Evolutionary conservation across 2,329 filamentous ascomycete genomes (phyloP).

Genomic region (Simplicillium aogashimaense): DNA sequence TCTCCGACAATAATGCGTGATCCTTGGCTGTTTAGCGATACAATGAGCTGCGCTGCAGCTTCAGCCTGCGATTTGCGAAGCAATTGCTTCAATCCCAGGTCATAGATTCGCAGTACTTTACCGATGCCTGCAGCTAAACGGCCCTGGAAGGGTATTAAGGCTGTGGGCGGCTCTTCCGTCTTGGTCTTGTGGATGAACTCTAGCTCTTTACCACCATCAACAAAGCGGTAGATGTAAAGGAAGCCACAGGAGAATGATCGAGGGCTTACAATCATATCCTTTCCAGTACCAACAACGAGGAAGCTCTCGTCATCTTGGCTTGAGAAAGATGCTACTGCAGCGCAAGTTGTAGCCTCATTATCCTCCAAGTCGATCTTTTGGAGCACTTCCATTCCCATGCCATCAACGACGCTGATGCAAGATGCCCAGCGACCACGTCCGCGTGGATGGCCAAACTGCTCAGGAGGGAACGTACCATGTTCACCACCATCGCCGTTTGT

Average conservation of each 20-base stretch:
- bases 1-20: slow-evolving; percentile 88
- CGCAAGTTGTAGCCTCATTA: slow-evolving; percentile 86
- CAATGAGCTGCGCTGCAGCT: slow-evolving; percentile 72
- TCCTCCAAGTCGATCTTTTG: slow-evolving; percentile 74
- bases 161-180: slow-evolving; percentile 78
- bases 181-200: slow-evolving; percentile 97
- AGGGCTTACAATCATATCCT: slow-evolving; percentile 75
- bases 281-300: slow-evolving; percentile 87
- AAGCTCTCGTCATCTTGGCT: slow-evolving; percentile 85
- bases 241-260: slow-evolving; percentile 69
- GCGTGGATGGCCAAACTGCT: slow-evolving; percentile 82
- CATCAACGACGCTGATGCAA: slow-evolving; percentile 87
- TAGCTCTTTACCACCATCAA: slow-evolving; percentile 75
- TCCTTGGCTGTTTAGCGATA: slow-evolving; percentile 80
- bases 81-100: slow-evolving; percentile 85
- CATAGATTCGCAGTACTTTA: slow-evolving; percentile 74
- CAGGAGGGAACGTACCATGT: slow-evolving; percentile 50
- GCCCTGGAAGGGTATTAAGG: slow-evolving; percentile 89
- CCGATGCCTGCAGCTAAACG: slow-evolving; percentile 80
- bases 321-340: slow-evolving; percentile 74
- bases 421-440: slow-evolving; percentile 87
- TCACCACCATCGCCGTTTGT: slow-evolving; percentile 23
- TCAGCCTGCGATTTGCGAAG: slow-evolving; percentile 83
- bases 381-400: slow-evolving; percentile 65
- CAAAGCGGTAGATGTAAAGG: slow-evolving; percentile 86